A percentile compares a stretch with the other conserved stretches of the same genome.
These are phyloP conservation scores for Ustilago cynodontis DNA, from an alignment of 1,284 basidiomycete species.

Conservation along the genomic window DNA sequence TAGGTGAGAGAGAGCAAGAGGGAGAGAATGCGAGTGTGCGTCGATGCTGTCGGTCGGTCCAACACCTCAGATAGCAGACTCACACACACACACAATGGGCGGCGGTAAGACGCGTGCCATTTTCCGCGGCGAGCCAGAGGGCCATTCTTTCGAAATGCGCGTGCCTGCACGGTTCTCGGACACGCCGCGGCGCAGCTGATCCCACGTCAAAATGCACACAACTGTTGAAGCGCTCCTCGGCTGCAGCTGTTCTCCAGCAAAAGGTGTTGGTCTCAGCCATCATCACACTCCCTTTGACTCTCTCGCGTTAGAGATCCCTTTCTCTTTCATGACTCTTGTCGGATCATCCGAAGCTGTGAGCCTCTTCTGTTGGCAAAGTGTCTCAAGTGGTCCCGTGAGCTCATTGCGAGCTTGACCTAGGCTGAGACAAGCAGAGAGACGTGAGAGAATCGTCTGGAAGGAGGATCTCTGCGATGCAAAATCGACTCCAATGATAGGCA, in stretches of 20 bases:
- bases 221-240: neutral
- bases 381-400: too few relatives aligned
- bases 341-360: neutral
- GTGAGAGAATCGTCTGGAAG: too few relatives aligned
- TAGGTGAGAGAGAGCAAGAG: too few relatives aligned
- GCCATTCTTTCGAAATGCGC: constrained; percentile 23
- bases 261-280: constrained; percentile 19
- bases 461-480: too few relatives aligned
- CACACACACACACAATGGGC: neutral
- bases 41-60: constrained; percentile 4
- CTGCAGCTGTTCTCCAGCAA: neutral
- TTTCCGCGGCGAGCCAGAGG: too few relatives aligned
- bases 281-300: too few relatives aligned
- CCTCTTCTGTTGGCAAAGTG: too few relatives aligned
- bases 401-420: too few relatives aligned
- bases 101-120: neutral
- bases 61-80: neutral
- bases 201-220: neutral
- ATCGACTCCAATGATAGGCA: neutral
- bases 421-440: too few relatives aligned
- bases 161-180: constrained; percentile 44
- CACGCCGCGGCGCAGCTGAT: constrained; percentile 7
- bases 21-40: neutral
- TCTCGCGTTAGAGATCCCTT: neutral
- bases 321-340: neutral